A percentile compares a stretch with the other conserved stretches of the same genome.
phyloP scores from a whole-genome alignment of 75 land plant genomes.

The Pseudotsuga menziesii region DNA sequence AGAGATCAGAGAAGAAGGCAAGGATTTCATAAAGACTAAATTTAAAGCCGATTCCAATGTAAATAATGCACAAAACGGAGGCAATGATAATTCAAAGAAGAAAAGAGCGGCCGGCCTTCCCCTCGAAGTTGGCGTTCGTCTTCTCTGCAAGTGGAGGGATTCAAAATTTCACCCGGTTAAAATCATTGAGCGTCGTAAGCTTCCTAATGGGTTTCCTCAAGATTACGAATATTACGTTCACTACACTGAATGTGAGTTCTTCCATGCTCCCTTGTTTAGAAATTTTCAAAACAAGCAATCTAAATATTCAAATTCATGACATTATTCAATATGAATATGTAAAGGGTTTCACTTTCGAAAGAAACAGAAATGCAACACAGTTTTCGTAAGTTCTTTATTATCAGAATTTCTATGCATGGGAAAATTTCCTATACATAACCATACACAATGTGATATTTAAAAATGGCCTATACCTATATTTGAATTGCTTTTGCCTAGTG shows the following conservation, averaged over 20 bases:
- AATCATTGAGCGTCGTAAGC: constrained; percentile 35
- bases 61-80: neutral
- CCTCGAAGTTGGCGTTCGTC: neutral
- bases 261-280: neutral
- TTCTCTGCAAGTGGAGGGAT: constrained; percentile 37
- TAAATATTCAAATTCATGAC: too few relatives aligned
- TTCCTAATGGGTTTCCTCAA: constrained; percentile 17
- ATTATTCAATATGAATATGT: too few relatives aligned
- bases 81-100: constrained; percentile 5
- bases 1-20: neutral
- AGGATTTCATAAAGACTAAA: neutral
- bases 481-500: too few relatives aligned
- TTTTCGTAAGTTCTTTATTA: too few relatives aligned
- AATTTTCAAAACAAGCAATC: too few relatives aligned
- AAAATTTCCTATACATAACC: too few relatives aligned
- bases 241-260: constrained; percentile 29
- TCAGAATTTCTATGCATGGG: too few relatives aligned
- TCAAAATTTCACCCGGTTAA: constrained; percentile 39
- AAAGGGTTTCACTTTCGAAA: too few relatives aligned
- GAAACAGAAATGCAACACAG: too few relatives aligned
- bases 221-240: constrained; percentile 52
- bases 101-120: neutral
- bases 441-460: too few relatives aligned
- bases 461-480: too few relatives aligned
- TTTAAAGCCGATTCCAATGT: neutral